These are phyloP conservation scores for Phytophthora agathidicida DNA, from an alignment of 352 stramenopile genomes.

Conservation along the genomic window DNA sequence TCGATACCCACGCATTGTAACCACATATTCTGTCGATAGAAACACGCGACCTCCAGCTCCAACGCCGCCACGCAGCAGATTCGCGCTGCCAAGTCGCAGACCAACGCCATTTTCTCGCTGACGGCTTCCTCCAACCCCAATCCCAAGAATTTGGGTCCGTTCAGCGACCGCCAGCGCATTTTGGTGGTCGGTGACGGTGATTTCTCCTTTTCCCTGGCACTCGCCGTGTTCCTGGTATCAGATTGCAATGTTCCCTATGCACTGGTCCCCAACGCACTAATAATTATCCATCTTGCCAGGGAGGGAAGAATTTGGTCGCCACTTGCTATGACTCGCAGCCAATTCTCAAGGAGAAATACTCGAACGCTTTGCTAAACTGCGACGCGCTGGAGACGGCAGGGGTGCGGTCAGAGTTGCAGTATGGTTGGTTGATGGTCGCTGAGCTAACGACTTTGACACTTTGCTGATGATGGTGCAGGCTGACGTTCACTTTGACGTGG, in stretches of 20 bases:
- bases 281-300: constrained; percentile 37
- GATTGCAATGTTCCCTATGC: not conserved
- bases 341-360: constrained; percentile 79
- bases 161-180: constrained; percentile 76
- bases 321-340: constrained; percentile 80
- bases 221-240: constrained; percentile 73
- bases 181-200: constrained; percentile 87
- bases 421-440: not conserved
- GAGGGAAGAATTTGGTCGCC: constrained; percentile 66
- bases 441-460: not conserved
- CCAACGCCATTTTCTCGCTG: constrained; percentile 71
- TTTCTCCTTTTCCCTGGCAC: constrained; percentile 81
- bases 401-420: constrained; percentile 26
- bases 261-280: no score
- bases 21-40: constrained; percentile 13
- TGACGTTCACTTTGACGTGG: constrained; percentile 67
- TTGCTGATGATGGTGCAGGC: constrained; percentile 34
- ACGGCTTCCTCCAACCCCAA: constrained; percentile 83
- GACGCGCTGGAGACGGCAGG: constrained; percentile 76
- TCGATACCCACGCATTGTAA: not conserved
- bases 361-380: constrained; percentile 66
- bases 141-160: constrained; percentile 78
- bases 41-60: constrained; percentile 13
- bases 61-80: constrained; percentile 28
- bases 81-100: constrained; percentile 59